Base-by-base conservation (phyloP, 768 basidiomycete species). In the Tubosaeta sp. region DNA sequence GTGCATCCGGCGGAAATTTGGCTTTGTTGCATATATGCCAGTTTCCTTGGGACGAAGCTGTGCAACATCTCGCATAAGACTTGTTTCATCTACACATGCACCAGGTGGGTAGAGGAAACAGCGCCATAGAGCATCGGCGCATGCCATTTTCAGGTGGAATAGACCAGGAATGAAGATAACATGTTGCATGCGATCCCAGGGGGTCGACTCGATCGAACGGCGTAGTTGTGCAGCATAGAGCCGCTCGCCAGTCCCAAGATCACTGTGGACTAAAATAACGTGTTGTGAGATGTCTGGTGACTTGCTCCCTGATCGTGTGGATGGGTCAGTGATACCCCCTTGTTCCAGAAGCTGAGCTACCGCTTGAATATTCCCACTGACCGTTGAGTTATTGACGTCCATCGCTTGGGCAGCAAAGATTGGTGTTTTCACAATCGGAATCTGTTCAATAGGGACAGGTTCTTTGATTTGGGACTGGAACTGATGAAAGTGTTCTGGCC, bases 1-100 rank as follows among this genome's bases (percentile, higher is more conserved):
- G 38, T 76, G 74, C 63, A 72, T 74, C 4, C 58, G 39, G 0
- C 63, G 59, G 53, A 75, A 75, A 1, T 66, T 66, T 0, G 72
- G 73, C n/a, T 72, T 70, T 2, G 25, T n/a, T 10, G 6, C 14
- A 26, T 25, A 50, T 3, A 16, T 41, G 3, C 38, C 29, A 1
- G n/a, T 41, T 19, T 49, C 17, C 39, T 55, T 9, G 70, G 34
- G 41, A 4, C 1, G 19, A 14, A 39, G 72, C 0, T 62, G 63
- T 3, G 72, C 33, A 0, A 46, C 53, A 42, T 64, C 58, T 6
- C 53, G 19, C 31, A 68, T 59, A 0, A 71, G 42, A 22, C 60
- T 49, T 1, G 35, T 61, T 4, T 51, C 51, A 19, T 62, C 60
- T 1, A 46, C 32, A 1, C 47, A 22, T 3, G 48, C 55, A 2